A percentile compares a stretch with the other conserved stretches of the same genome.
These are phyloP conservation scores for Talaromyces verruculosus DNA, from an alignment of 2,329 filamentous ascomycete species.

Conservation along the genomic window DNA sequence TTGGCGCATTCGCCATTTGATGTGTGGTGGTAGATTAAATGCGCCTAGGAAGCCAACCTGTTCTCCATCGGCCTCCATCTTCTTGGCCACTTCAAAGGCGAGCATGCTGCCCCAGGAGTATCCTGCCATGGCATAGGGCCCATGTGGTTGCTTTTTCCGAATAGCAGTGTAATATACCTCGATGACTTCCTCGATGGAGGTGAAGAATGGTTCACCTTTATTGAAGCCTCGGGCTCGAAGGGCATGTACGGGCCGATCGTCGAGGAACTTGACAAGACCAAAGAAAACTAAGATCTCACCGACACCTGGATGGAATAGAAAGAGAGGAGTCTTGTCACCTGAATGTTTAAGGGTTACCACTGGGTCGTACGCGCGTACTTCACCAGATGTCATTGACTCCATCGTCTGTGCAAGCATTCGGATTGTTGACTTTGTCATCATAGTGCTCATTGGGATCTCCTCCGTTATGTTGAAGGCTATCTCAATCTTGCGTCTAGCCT, in stretches of 20 bases:
- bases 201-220: slow-evolving; percentile 40
- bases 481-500: slow-evolving; percentile 40
- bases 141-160: slow-evolving; percentile 45
- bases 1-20: slow-evolving; percentile 46
- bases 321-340: slow-evolving; percentile 33
- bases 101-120: slow-evolving; percentile 54
- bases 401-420: slow-evolving; percentile 33
- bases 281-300: slow-evolving; percentile 45
- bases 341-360: slow-evolving; percentile 31
- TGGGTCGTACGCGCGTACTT: slow-evolving; percentile 29
- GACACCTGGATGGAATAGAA: slow-evolving; percentile 41
- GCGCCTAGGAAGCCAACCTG: slow-evolving; percentile 47
- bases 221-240: slow-evolving; percentile 50
- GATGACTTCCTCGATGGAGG: slow-evolving; percentile 42
- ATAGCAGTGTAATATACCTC: slow-evolving; percentile 45
- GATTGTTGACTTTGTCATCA: slow-evolving; percentile 32
- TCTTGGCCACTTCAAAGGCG: slow-evolving; percentile 53
- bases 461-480: slow-evolving; percentile 29
- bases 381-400: slow-evolving; percentile 16
- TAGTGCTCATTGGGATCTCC: slow-evolving; percentile 38
- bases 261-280: slow-evolving; percentile 33
- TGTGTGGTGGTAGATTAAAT: slow-evolving; percentile 53
- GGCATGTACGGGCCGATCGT: slow-evolving; percentile 49
- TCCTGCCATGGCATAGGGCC: slow-evolving; percentile 55
- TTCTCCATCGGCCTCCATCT: slow-evolving; percentile 41